A percentile compares a stretch with the other conserved stretches of the same genome.
phyloP scores from a whole-genome alignment of 345 rosid species.

The Boechera divaricarpa region DNA sequence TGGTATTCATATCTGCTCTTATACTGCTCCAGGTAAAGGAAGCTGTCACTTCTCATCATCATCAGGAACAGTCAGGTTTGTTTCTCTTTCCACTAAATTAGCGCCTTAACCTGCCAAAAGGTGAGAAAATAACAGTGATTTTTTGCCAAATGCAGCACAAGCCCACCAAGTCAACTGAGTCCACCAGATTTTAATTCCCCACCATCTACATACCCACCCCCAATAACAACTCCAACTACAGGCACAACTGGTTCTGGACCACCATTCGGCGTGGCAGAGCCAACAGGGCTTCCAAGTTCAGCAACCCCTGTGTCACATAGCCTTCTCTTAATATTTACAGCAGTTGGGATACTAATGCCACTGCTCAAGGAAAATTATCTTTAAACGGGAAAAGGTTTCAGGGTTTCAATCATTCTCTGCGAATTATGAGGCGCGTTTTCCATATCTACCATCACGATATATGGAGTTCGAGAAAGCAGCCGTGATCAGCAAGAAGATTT shows the following conservation, averaged over 20 bases:
- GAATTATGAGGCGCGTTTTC: slow-evolving; percentile 43
- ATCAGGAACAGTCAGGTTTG: slow-evolving; percentile 47
- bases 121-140: slow-evolving; percentile 13
- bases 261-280: slow-evolving; percentile 72
- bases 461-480: slow-evolving; percentile 34
- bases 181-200: slow-evolving; percentile 51
- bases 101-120: slow-evolving; percentile 28
- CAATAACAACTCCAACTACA: slow-evolving; percentile 47
- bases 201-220: slow-evolving; percentile 49
- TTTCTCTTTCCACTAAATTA: slow-evolving; percentile 12
- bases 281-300: slow-evolving; percentile 81
- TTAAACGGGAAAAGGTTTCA: slow-evolving; percentile 41
- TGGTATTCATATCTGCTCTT: slow-evolving; percentile 16
- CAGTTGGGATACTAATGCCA: slow-evolving; percentile 50
- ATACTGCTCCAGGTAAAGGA: slow-evolving; percentile 68
- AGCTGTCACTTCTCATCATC: slow-evolving; percentile 69
- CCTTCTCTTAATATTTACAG: slow-evolving; percentile 51
- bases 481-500: slow-evolving; percentile 41
- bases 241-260: slow-evolving; percentile 58
- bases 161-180: slow-evolving; percentile 58
- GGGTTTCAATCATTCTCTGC: slow-evolving; percentile 45
- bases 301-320: slow-evolving; percentile 56
- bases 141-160: slow-evolving; percentile 57
- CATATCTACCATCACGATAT: slow-evolving; percentile 34
- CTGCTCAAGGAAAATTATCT: slow-evolving; percentile 53